A percentile compares a stretch with the other conserved stretches of the same genome.
These are phyloP conservation scores for Gnetum montanum DNA, from an alignment of 75 land plant genomes.

Conservation along the genomic window DNA sequence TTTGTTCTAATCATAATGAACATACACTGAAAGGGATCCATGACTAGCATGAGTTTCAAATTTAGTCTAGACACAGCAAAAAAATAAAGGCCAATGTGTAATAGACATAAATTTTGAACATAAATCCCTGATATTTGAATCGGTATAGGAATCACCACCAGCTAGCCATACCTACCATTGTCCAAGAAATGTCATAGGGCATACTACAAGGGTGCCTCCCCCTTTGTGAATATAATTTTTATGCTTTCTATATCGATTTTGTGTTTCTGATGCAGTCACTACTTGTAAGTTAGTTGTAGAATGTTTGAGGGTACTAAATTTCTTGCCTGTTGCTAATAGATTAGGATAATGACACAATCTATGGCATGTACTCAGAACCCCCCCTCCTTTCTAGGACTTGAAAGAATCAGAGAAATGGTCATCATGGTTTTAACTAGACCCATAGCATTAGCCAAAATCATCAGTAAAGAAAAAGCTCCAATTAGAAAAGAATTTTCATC, in stretches of 20 bases:
- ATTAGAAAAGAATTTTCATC: neutral
- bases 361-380: neutral
- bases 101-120: neutral
- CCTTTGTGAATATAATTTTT: slow-evolving; percentile 9
- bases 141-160: neutral
- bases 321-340: neutral
- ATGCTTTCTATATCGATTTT: neutral
- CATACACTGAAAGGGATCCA: slow-evolving; percentile 60
- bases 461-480: neutral
- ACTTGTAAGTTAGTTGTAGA: neutral
- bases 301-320: too few species aligned
- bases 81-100: neutral
- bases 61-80: slow-evolving; percentile 42
- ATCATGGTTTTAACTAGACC: slow-evolving; percentile 90
- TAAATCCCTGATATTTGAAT: neutral
- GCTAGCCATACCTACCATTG: slow-evolving; percentile 72
- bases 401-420: slow-evolving; percentile 65
- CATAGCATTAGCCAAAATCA: slow-evolving; percentile 83
- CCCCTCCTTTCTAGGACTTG: slow-evolving; percentile 37
- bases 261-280: neutral
- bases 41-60: slow-evolving; percentile 55
- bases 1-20: slow-evolving; percentile 64
- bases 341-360: neutral
- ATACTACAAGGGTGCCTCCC: slow-evolving; percentile 78
- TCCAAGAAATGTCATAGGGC: slow-evolving; percentile 88